phyloP scores from a whole-genome alignment of 164 flowering plant genomes.

The Liquidambar formosana region DNA sequence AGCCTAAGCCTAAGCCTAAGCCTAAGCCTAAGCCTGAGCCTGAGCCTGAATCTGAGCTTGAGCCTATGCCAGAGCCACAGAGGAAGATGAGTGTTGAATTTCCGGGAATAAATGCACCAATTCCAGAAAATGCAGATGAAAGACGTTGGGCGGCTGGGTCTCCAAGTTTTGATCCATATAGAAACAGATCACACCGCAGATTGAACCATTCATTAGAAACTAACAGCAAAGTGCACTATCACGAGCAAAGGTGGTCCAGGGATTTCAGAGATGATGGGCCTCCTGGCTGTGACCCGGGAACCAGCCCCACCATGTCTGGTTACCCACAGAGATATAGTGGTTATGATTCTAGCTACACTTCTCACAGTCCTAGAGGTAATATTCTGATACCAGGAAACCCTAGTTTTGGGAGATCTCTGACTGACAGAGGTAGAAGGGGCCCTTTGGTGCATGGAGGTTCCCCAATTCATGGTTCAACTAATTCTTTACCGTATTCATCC shows the following conservation, averaged over 20 bases:
- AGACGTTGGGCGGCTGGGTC: constrained; percentile 57
- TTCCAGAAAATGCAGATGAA: constrained; percentile 85
- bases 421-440: constrained; percentile 60
- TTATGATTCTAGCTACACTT: constrained; percentile 30
- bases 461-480: constrained; percentile 24
- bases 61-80: too few species aligned
- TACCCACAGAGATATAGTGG: constrained; percentile 42
- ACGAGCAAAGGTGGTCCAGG: constrained; percentile 44
- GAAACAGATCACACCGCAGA: constrained; percentile 36
- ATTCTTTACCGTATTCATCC: constrained; percentile 24
- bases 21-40: too few species aligned
- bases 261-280: constrained; percentile 64
- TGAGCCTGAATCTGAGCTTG: too few species aligned
- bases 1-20: too few species aligned
- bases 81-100: constrained; percentile 74
- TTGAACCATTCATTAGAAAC: constrained; percentile 37
- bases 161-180: constrained; percentile 28
- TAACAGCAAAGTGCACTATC: constrained; percentile 32
- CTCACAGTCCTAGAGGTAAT: constrained; percentile 36
- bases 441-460: constrained; percentile 41
- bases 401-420: constrained; percentile 38
- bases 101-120: constrained; percentile 92
- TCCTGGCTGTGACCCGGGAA: constrained; percentile 48
- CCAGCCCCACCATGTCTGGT: constrained; percentile 35
- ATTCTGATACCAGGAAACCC: constrained; percentile 41